These are phyloP conservation scores for Phytophthora pseudosyringae DNA, from an alignment of 352 stramenopile genomes.

Conservation along the genomic window DNA sequence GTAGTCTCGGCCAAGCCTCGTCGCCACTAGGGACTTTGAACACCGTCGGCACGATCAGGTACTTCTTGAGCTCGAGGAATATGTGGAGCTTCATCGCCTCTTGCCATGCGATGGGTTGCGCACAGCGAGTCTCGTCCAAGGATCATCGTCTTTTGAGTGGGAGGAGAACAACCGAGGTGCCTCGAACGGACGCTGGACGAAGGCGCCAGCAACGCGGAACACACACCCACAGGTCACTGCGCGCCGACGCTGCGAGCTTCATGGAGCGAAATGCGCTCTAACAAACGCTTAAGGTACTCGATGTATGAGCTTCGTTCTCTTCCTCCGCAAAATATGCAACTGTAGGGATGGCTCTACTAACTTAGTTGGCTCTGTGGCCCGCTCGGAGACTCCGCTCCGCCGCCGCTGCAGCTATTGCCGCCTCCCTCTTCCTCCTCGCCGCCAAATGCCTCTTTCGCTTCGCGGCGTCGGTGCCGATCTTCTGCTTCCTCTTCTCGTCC, in stretches of 20 bases:
- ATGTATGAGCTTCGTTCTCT: not conserved
- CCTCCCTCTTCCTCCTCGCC: slow-evolving; percentile 10
- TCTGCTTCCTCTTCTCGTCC: slow-evolving; percentile 7
- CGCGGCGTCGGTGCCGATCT: not conserved
- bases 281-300: not conserved
- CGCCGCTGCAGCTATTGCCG: slow-evolving; percentile 1
- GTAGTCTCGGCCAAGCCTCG: not conserved
- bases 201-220: too few relatives aligned
- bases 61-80: not conserved
- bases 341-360: not conserved
- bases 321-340: too few relatives aligned
- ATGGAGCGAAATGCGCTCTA: too few relatives aligned
- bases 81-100: not conserved
- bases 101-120: slow-evolving; percentile 3
- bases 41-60: not conserved
- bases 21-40: slow-evolving; percentile 5
- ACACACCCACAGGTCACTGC: too few relatives aligned
- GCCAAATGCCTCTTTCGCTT: not conserved
- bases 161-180: too few relatives aligned
- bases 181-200: too few relatives aligned
- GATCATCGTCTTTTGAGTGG: too few relatives aligned
- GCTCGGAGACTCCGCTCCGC: not conserved
- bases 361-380: not conserved
- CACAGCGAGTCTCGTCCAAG: slow-evolving; percentile 9
- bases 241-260: too few relatives aligned